Conservation (phyloP, 257 asterid species). For the Marsdenia floribunda region DNA sequence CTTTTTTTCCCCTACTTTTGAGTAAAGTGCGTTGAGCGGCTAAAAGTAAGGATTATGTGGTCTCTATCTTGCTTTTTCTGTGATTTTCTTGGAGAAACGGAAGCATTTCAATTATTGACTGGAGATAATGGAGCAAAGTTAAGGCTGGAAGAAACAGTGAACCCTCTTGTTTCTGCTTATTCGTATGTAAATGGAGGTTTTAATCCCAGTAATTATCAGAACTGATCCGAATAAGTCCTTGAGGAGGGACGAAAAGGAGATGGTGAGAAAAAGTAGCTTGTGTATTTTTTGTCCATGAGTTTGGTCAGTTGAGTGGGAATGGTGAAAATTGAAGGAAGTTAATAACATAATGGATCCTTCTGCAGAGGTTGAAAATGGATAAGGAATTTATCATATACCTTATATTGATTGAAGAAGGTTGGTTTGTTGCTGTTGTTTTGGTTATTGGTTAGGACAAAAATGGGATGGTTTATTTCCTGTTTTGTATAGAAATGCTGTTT, state of each 20-base stretch:
- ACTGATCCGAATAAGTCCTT: no score
- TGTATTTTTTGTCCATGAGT: no score
- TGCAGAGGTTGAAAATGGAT: slow-evolving; percentile 1
- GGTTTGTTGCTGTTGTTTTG: no score
- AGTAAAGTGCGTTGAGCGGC: neutral
- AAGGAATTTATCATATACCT: neutral
- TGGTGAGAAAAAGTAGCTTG: no score
- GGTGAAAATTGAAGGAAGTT: no score
- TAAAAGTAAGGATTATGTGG: neutral
- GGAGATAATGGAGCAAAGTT: neutral
- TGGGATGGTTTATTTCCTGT: neutral
- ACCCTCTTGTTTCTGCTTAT: neutral
- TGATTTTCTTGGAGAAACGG: neutral
- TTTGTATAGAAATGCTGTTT: neutral
- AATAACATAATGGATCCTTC: neutral
- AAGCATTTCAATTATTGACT: neutral
- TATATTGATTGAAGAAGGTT: neutral
- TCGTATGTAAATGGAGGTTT: no score
- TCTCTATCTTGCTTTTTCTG: neutral
- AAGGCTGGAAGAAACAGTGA: neutral
- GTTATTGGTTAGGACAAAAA: no score
- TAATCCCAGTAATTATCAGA: no score
- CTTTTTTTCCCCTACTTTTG: slow-evolving; percentile 5
- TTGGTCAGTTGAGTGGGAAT: no score
- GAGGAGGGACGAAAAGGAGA: no score